Conservation (phyloP, 2,329 filamentous ascomycete genomes). For the Exutisphaerella laricina region DNA sequence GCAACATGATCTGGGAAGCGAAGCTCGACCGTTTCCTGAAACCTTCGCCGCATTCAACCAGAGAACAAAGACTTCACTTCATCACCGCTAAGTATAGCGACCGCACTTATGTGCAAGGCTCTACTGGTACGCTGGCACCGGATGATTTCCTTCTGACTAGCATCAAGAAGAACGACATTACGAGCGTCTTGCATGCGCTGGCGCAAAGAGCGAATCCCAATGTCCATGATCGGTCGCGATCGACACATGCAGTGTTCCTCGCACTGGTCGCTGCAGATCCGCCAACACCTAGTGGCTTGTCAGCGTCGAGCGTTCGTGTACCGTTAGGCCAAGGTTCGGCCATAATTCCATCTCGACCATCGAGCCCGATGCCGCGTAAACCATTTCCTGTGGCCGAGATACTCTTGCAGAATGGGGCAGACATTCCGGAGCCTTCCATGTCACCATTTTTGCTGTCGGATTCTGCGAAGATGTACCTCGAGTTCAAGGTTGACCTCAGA, state of each 20-base stretch:
- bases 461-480: constrained; percentile 76
- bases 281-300: constrained; percentile 57
- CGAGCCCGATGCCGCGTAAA: constrained; percentile 33
- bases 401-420: constrained; percentile 86
- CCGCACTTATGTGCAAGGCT: constrained; percentile 69
- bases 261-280: constrained; percentile 91
- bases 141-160: constrained; percentile 87
- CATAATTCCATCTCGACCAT: constrained; percentile 34
- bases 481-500: constrained; percentile 59
- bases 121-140: constrained; percentile 59
- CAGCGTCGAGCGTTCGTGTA: constrained; percentile 35
- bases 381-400: constrained; percentile 87
- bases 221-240: constrained; percentile 73
- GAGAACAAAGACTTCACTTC: constrained; percentile 88
- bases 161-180: constrained; percentile 94
- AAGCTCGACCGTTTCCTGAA: constrained; percentile 69
- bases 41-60: constrained; percentile 67
- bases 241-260: constrained; percentile 83
- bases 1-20: constrained; percentile 96
- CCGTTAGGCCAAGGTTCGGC: constrained; percentile 22
- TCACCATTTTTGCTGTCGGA: constrained; percentile 72
- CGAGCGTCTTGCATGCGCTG: constrained; percentile 84
- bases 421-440: constrained; percentile 69
- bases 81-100: constrained; percentile 95
- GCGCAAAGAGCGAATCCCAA: constrained; percentile 86